These are phyloP conservation scores for Penicillium pulvis DNA, from an alignment of 495 filamentous ascomycete species.

Conservation along the genomic window DNA sequence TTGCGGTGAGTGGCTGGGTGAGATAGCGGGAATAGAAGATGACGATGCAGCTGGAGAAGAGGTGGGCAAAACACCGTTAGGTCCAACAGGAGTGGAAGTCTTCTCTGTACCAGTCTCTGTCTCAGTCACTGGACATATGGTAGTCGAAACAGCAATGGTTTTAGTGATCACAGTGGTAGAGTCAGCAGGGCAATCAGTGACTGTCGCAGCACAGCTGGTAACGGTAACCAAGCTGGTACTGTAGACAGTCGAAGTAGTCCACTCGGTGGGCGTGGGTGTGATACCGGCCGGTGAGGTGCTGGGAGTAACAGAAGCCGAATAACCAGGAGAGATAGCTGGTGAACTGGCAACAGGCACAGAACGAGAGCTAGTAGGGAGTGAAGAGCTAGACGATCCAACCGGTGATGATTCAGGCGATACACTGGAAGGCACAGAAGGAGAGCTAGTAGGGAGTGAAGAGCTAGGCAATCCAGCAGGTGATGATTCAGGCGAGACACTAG, in stretches of 20 bases:
- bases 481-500: neutral
- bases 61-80: slow-evolving; percentile 22
- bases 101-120: neutral
- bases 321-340: neutral
- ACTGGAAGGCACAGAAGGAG: neutral
- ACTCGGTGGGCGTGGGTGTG: slow-evolving; percentile 3
- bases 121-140: slow-evolving; percentile 11
- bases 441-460: neutral
- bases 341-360: neutral
- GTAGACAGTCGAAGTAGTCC: slow-evolving; percentile 62
- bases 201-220: slow-evolving; percentile 56
- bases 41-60: slow-evolving; percentile 1
- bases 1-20: neutral
- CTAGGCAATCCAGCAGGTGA: neutral
- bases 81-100: neutral
- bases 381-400: neutral
- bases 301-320: neutral
- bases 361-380: too few species aligned
- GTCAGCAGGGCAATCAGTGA: slow-evolving; percentile 60
- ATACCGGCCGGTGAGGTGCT: neutral
- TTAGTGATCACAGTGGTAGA: slow-evolving; percentile 31
- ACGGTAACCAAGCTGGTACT: slow-evolving; percentile 59
- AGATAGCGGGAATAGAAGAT: slow-evolving; percentile 6
- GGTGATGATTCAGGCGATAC: neutral
- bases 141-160: slow-evolving; percentile 3